A percentile compares a stretch with the other conserved stretches of the same genome.
phyloP scores from a whole-genome alignment of 768 basidiomycete species.

The Auricularia cornea region DNA sequence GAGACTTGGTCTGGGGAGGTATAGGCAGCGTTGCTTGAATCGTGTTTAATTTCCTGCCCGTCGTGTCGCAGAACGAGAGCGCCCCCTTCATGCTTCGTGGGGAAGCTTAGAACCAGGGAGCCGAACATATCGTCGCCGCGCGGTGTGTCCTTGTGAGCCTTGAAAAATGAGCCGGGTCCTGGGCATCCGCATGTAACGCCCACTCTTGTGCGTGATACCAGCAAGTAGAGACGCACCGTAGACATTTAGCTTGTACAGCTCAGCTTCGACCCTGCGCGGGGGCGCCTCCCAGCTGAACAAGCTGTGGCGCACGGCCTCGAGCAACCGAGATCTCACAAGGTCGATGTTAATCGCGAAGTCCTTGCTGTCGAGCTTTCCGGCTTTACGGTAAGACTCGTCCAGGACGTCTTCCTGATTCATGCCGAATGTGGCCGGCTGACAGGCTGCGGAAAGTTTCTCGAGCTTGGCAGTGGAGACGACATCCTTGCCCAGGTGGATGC shows the following conservation, averaged over 20 bases:
- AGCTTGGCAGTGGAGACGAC: constrained; percentile 9
- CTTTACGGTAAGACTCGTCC: constrained; percentile 40
- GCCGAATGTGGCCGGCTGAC: constrained; percentile 37
- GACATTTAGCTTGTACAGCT: constrained; percentile 22
- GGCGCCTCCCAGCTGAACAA: not conserved
- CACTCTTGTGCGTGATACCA: too few relatives aligned
- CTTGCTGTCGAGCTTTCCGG: constrained; percentile 33
- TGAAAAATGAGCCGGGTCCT: constrained; percentile 21
- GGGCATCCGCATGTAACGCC: not conserved
- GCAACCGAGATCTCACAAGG: constrained; percentile 17
- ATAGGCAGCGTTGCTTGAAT: not conserved
- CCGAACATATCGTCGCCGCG: constrained; percentile 9
- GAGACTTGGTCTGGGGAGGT: constrained; percentile 13
- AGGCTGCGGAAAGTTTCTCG: constrained; percentile 24
- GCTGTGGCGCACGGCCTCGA: constrained; percentile 2
- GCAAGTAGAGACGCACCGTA: constrained; percentile 13
- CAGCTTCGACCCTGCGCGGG: constrained; percentile 7
- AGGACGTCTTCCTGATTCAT: constrained; percentile 26
- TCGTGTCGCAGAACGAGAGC: not conserved
- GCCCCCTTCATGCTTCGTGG: constrained; percentile 3
- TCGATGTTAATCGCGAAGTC: constrained; percentile 30
- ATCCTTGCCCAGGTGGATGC: constrained; percentile 8
- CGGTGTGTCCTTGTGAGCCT: constrained; percentile 21
- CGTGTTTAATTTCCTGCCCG: not conserved
- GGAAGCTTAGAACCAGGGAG: constrained; percentile 8